These are phyloP conservation scores for Massarina eburnea DNA, from an alignment of 2,329 filamentous ascomycete genomes.

Conservation along the genomic window DNA sequence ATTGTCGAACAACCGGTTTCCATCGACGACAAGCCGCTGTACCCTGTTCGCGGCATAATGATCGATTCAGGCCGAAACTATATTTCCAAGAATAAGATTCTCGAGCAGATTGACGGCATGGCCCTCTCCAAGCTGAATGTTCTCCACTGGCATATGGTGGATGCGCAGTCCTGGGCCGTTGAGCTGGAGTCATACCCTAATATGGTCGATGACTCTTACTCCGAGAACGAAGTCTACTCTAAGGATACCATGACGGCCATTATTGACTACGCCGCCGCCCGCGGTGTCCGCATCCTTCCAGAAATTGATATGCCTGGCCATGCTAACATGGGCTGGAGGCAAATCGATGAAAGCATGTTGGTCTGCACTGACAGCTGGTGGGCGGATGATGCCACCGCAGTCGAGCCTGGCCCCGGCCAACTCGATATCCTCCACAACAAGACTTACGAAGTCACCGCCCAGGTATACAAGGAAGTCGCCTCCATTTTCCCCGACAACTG, in stretches of 20 bases:
- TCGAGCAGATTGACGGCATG: conserved; percentile 59
- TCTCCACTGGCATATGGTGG: conserved; percentile 60
- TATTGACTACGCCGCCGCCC: conserved; percentile 54
- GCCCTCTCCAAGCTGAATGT: conserved; percentile 60
- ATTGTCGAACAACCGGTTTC: conserved; percentile 57
- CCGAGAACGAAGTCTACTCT: conserved; percentile 50
- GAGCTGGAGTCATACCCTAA: conserved; percentile 53
- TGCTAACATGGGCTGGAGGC: conserved; percentile 57
- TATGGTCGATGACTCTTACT: conserved; percentile 59
- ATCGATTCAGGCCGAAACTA: conserved; percentile 59
- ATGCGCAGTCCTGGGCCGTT: conserved; percentile 59
- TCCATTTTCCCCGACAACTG: conserved; percentile 54
- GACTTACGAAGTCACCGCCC: conserved; percentile 57
- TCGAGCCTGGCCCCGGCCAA: conserved; percentile 60
- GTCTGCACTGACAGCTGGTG: conserved; percentile 61
- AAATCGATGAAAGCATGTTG: conserved; percentile 58
- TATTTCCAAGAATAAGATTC: conserved; percentile 53
- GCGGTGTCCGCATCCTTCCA: conserved; percentile 62
- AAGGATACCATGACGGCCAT: conserved; percentile 47
- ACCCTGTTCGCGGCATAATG: conserved; percentile 59
- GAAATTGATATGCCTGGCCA: conserved; percentile 66
- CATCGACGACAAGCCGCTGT: conserved; percentile 55
- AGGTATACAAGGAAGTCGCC: conserved; percentile 58
- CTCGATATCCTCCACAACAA: conserved; percentile 59
- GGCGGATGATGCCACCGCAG: conserved; percentile 61